Evolutionary conservation across 1,139 yeast genomes (phyloP).

Genomic region (Yamadazyma siamensis): DNA sequence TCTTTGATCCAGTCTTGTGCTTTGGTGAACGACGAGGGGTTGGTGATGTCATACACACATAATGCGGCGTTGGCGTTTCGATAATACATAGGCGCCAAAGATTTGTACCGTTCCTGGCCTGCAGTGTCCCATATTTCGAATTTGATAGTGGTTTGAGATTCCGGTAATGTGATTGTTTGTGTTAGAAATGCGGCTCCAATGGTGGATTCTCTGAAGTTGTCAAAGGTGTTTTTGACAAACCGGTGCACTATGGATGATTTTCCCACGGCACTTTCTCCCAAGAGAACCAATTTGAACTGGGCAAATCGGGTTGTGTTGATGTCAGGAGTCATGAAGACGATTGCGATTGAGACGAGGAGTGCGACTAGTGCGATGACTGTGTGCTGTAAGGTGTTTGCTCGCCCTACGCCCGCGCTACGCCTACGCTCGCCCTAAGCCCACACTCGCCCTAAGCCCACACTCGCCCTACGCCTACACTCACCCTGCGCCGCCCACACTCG

Average conservation of each 20-base stretch:
- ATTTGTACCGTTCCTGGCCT: slow-evolving; percentile 47
- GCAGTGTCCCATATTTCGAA: slow-evolving; percentile 53
- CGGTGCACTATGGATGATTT: slow-evolving; percentile 47
- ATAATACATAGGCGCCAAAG: slow-evolving; percentile 49
- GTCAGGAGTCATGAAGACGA: no score
- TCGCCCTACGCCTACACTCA: no score
- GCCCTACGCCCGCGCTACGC: no score
- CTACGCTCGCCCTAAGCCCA: no score
- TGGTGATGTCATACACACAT: slow-evolving; percentile 35
- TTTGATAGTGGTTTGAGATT: slow-evolving; percentile 34
- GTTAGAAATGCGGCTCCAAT: slow-evolving; percentile 97
- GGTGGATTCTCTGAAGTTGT: slow-evolving; percentile 90
- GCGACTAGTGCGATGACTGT: neutral
- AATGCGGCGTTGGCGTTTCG: slow-evolving; percentile 42
- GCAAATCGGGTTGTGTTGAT: slow-evolving; percentile 22
- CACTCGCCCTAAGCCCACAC: no score
- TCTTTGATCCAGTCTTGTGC: slow-evolving; percentile 98
- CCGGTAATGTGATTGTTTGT: slow-evolving; percentile 62
- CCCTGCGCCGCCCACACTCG: no score
- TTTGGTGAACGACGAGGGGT: slow-evolving; percentile 64
- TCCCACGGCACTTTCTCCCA: slow-evolving; percentile 50
- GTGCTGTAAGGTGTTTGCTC: neutral
- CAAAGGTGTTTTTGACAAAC: slow-evolving; percentile 72
- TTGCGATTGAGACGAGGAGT: slow-evolving; percentile 3
- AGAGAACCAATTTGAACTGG: slow-evolving; percentile 44